Evolutionary conservation across 805 yeast genomes (phyloP), one percentile per base, ranked within the genome.

Genomic region (Candida takata): DNA sequence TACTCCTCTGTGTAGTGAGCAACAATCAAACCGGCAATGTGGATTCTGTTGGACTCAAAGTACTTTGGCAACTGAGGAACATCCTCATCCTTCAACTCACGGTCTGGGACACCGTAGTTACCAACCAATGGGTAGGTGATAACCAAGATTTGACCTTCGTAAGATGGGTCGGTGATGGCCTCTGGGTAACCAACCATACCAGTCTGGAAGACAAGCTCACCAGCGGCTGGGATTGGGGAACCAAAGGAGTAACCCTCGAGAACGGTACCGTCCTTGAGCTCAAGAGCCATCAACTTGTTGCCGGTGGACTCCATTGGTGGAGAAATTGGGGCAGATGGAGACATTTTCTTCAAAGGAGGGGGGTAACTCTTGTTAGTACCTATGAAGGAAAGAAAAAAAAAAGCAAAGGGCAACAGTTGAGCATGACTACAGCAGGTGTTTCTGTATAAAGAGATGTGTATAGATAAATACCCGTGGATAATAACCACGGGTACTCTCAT

Each of bases 151-250:
- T 92, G 98, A 45, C 98, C 98, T 58, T 84, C 88, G 64, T 92
- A 92, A 30, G 97, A 92, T 42, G 98, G 98, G 65, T 92, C 98
- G 27, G 98, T 87, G 62, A 92, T 77, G 35, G 97, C 79, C 65
- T 92, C 98, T 28, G 97, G 98, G 62, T 92, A 92, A 44, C 98
- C 98, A 51, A 92, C 97, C 96, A 92, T 88, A 70, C 98, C 97
- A 45, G 98, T 92, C 66, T 94, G 97, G 77, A 92, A 92, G 42
- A 92, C 98, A 53, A 94, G 77, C 68, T 92, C 98, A 73, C 98
- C 98, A 38, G 97, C 94, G 38, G 79, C 77, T 18, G 95, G 61
- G 42, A 71, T 76, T 44, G 80, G 80, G 37, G 97, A 95, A 71
- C 98, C 98, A 55, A 92, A 92, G 15, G 97, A 90, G 68, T 83